These are phyloP conservation scores for Thielaviopsis punctulata DNA, from an alignment of 2,329 filamentous ascomycete species.

Conservation along the genomic window DNA sequence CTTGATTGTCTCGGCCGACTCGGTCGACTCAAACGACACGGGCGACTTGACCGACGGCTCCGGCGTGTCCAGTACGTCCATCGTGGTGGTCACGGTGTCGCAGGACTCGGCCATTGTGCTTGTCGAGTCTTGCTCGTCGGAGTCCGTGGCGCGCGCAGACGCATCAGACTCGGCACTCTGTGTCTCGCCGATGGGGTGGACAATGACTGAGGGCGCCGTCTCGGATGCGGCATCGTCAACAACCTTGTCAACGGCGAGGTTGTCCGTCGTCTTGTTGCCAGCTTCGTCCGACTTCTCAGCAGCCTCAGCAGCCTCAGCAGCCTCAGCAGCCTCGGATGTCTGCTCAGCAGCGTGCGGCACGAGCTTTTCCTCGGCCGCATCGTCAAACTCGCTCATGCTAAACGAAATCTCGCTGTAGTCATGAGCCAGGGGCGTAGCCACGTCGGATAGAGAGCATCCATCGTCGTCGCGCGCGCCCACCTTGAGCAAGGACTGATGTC, in stretches of 20 bases:
- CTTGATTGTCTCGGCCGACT: not conserved
- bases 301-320: not conserved
- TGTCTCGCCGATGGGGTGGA: no score
- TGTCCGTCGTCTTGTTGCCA: not conserved
- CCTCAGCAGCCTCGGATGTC: not conserved
- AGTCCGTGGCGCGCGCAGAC: not conserved
- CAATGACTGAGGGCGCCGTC: not conserved
- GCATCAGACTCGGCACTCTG: not conserved
- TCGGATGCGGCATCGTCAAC: not conserved
- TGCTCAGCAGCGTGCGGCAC: not conserved
- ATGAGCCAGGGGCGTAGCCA: slow-evolving; percentile 4
- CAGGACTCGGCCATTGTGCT: no score
- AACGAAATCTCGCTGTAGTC: slow-evolving; percentile 10
- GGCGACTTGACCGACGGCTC: not conserved
- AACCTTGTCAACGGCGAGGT: not conserved
- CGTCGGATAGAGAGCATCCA: not conserved
- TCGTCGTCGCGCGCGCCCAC: not conserved
- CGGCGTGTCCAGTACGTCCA: not conserved
- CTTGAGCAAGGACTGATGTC: not conserved
- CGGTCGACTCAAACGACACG: not conserved
- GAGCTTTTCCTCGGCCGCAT: not conserved
- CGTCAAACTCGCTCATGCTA: slow-evolving; percentile 3
- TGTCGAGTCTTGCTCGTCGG: not conserved
- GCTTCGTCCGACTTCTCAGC: not conserved
- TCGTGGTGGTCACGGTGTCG: not conserved